Evolutionary conservation across 495 filamentous ascomycete species (phyloP).

Genomic region (Hamigera avellanea): DNA sequence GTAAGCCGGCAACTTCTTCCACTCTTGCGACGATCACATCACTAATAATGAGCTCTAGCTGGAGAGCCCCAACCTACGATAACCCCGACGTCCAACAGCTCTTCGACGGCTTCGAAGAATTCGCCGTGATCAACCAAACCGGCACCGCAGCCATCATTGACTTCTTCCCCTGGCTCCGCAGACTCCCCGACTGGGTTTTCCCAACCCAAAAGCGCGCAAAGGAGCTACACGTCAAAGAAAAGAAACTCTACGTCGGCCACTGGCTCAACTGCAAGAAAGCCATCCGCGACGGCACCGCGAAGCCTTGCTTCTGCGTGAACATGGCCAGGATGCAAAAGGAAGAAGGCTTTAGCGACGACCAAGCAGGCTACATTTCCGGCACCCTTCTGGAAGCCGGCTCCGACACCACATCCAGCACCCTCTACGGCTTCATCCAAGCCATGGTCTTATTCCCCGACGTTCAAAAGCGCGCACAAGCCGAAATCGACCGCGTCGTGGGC

Average conservation of each 20-base stretch:
- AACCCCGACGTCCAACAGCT: constrained; percentile 41
- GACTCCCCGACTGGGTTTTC: constrained; percentile 16
- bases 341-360: constrained; percentile 19
- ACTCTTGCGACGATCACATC: no score
- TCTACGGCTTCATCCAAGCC: constrained; percentile 31
- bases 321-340: constrained; percentile 27
- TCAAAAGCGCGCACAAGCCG: constrained; percentile 39
- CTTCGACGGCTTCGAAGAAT: constrained; percentile 40
- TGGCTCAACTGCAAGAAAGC: constrained; percentile 26
- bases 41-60: no score
- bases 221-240: constrained; percentile 22
- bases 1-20: no score
- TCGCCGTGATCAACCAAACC: constrained; percentile 28
- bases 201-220: constrained; percentile 22
- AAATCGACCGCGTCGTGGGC: constrained; percentile 23
- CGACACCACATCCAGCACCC: constrained; percentile 26
- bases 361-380: constrained; percentile 28
- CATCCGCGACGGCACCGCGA: constrained; percentile 16
- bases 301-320: constrained; percentile 16
- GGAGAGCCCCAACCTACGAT: constrained; percentile 33
- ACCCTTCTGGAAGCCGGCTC: constrained; percentile 33
- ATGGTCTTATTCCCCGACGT: constrained; percentile 31
- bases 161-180: constrained; percentile 17
- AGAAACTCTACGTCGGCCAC: constrained; percentile 22
- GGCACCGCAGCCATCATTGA: constrained; percentile 24